Base-by-base conservation (phyloP, 1,284 basidiomycete species). In the Naganishia cerealis region DNA sequence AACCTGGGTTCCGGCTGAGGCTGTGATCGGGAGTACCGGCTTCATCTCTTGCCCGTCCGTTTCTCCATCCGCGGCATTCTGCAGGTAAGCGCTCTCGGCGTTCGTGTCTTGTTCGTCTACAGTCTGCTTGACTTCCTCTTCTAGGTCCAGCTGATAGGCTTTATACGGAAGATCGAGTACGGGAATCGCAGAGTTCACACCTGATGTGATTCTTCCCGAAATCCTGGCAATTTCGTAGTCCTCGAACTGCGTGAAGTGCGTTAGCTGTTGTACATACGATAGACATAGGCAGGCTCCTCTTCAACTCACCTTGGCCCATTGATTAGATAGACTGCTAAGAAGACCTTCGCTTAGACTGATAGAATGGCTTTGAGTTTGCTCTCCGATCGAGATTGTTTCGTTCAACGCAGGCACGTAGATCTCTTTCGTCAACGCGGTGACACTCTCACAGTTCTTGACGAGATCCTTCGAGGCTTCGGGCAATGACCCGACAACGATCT, bases 141-240 rank as follows among this genome's bases (percentile, higher is more conserved):
- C 38, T 9, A 65, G 39, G 10, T 54, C 59, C n/a, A 55, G 8
- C 38, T 68, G 55, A 69, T 68, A 40, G 71, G 69, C 66, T 39
- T 75, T 71, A 55, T 72, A 59, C 69, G 76, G 79, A 80, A 88
- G 75, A 36, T 83, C 83, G 40, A 86, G 79, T 1, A 81, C 80
- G 0, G 85, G 84, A 8, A 86, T 79, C 8, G 82, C 82, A n/a
- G 92, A 92, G 70, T 88, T 93, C 12, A 90, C 87, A 58, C 91
- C 88, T 55, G 88, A 87, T 5, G 89, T 85, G 38, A 98, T 87
- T 33, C 90, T 86, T 33, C 94, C 95, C 39, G 88, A 88, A 48
- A 98, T 87, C 78, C 90, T 94, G 21, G 90, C 92, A 50, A 99
- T 90, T 78, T 98, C 93, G 77, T 94, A 98, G 75, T 96, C 95